Evolutionary conservation across 179 eudicot species (phyloP).

Genomic region (Carnegiea gigantea): DNA sequence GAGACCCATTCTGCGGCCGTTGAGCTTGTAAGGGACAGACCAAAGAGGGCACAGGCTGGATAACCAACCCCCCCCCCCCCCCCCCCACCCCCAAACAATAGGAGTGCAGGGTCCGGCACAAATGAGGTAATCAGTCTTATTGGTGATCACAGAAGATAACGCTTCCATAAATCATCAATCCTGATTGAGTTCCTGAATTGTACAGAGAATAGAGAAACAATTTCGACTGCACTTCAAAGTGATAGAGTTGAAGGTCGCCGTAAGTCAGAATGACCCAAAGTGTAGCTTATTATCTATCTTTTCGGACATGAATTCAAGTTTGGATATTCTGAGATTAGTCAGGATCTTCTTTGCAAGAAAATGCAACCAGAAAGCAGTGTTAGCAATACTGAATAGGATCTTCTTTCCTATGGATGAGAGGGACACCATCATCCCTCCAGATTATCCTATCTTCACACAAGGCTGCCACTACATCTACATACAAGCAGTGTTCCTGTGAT

Average conservation of each 20-base stretch:
- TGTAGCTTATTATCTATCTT: not conserved
- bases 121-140: too few relatives aligned
- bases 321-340: not conserved
- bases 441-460: slow-evolving; percentile 72
- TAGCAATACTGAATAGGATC: slow-evolving; percentile 52
- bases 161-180: too few relatives aligned
- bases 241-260: not conserved
- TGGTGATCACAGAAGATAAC: too few relatives aligned
- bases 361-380: not conserved
- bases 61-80: too few relatives aligned
- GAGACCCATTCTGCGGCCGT: too few relatives aligned
- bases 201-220: not conserved
- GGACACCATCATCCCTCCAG: slow-evolving; percentile 95
- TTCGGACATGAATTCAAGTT: not conserved
- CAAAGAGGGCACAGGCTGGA: too few relatives aligned
- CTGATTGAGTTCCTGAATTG: too few relatives aligned
- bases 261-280: not conserved
- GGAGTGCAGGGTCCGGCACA: too few relatives aligned
- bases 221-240: not conserved
- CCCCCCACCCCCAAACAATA: too few relatives aligned
- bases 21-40: too few relatives aligned
- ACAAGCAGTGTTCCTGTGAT: slow-evolving; percentile 64
- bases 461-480: slow-evolving; percentile 73
- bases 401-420: slow-evolving; percentile 64
- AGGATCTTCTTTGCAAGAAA: not conserved